These are phyloP conservation scores for Ochromonas danica DNA, from an alignment of 108 stramenopile species.

Conservation along the genomic window DNA sequence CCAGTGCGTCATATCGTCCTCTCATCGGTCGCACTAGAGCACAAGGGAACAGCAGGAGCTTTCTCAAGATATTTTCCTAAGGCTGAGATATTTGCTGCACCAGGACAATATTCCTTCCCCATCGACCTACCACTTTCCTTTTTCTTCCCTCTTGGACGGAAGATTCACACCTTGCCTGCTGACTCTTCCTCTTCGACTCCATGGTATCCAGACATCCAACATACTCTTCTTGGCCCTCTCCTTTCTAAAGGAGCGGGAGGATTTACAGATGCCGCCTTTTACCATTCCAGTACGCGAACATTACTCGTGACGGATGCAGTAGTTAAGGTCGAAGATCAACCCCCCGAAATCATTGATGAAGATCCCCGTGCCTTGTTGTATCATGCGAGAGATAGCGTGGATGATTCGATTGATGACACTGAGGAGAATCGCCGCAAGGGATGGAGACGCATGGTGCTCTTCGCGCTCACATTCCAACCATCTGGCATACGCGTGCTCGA, in stretches of 20 bases:
- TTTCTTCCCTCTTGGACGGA: not conserved
- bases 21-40: conserved; percentile 83
- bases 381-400: conserved; percentile 79
- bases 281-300: conserved; percentile 74
- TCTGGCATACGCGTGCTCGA: conserved; percentile 65
- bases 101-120: conserved; percentile 82
- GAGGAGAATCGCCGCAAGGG: conserved; percentile 71
- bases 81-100: conserved; percentile 73
- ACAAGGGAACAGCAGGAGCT: conserved; percentile 85
- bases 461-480: conserved; percentile 84
- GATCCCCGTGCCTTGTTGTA: conserved; percentile 81
- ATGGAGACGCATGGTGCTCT: conserved; percentile 78
- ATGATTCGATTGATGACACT: conserved; percentile 72
- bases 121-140: not conserved
- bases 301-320: conserved; percentile 82
- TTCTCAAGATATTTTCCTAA: conserved; percentile 80
- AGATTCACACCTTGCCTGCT: not conserved
- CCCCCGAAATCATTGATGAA: conserved; percentile 69
- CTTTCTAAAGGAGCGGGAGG: conserved; percentile 77
- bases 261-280: conserved; percentile 87
- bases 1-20: conserved; percentile 79
- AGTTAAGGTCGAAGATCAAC: conserved; percentile 69
- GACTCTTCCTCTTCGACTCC: conserved; percentile 46
- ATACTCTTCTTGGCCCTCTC: conserved; percentile 73
- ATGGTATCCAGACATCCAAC: conserved; percentile 72